Base-by-base conservation (phyloP, 768 basidiomycete genomes). In the Lenzites betulinus region DNA sequence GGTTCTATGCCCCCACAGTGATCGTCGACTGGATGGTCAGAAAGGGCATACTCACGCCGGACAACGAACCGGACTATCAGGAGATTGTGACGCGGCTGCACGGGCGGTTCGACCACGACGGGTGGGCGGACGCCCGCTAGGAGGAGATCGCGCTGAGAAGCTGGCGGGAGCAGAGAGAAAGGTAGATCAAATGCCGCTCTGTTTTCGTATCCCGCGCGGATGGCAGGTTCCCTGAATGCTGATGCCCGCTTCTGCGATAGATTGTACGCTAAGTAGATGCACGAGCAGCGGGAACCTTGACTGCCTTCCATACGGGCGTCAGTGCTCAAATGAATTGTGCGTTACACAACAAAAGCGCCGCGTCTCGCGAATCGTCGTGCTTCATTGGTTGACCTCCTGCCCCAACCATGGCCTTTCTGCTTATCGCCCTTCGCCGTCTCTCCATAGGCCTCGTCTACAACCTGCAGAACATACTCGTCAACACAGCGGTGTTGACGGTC, bases 1-100 rank as follows among this genome's bases (percentile, higher is more conserved):
- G 30, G 7, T 4, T 33, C 47, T 36, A 26, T 30, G 20, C 28
- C n/a, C 39, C 22, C 13, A 4, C n/a, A 93, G 93, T 95, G 16
- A 76, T 98, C 49, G 77, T 98, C 47, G 95, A 98, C 73, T 88
- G 98, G 60, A 81, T 98, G 73, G 83, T 98, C 51, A 84, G 95
- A 1, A 87, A 90, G 59, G 95, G 95, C 0, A 80, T 87, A 62
- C 78, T 98, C 52, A 95, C 93, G 0, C 84, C 93, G 0, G 95
- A 96, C 61, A 91, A 88, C 60, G 97, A 98, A 70, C 86, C 89
- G 1, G 79, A 92, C 60, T 95, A 82, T 69, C 75, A 90, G 73
- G 87, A 93, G 70, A 89, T 97, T 42, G 66, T 83, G 12, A 89
- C 88, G 13, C 81, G 86, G 8, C 70, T 93, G n/a, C 92, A 93